Conservation (phyloP, 1,139 yeast genomes). For the Meyerozyma elateridarum region DNA sequence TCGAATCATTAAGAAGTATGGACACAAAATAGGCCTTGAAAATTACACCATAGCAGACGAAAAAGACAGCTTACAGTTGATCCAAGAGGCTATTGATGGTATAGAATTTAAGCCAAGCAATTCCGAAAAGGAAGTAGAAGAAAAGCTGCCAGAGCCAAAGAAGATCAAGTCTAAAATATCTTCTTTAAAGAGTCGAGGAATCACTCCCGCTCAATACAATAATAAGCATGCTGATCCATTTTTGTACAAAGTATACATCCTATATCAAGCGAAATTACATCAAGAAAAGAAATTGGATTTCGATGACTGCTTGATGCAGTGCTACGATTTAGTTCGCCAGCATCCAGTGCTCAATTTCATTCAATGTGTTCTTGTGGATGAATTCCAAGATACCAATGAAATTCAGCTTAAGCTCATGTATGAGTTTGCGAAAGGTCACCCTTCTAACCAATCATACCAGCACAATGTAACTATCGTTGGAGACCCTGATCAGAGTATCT, state of each 20-base stretch:
- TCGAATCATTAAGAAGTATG: slow-evolving; percentile 53
- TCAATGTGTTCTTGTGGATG: slow-evolving; percentile 81
- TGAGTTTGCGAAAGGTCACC: slow-evolving; percentile 45
- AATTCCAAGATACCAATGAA: slow-evolving; percentile 86
- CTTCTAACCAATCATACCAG: slow-evolving; percentile 17
- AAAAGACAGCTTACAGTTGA: slow-evolving; percentile 49
- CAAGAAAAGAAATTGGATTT: slow-evolving; percentile 57
- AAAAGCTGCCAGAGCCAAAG: slow-evolving; percentile 7
- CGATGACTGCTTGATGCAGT: slow-evolving; percentile 70
- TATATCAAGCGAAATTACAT: slow-evolving; percentile 48
- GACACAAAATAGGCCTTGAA: slow-evolving; percentile 45
- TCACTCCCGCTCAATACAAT: slow-evolving; percentile 7
- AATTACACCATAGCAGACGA: slow-evolving; percentile 63
- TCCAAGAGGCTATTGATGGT: slow-evolving; percentile 37
- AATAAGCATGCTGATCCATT: slow-evolving; percentile 11
- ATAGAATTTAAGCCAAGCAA: slow-evolving; percentile 8
- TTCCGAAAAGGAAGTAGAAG: slow-evolving; percentile 7
- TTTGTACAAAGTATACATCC: slow-evolving; percentile 36
- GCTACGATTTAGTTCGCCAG: slow-evolving; percentile 44
- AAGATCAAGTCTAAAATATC: slow-evolving; percentile 9
- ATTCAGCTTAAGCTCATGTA: slow-evolving; percentile 69
- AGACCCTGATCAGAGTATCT: slow-evolving; percentile 94
- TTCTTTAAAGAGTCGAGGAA: slow-evolving; percentile 10
- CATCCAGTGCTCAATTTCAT: slow-evolving; percentile 45
- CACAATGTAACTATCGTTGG: slow-evolving; percentile 81